Percentiles rank a stretch among this genome's conserved stretches.
Evolutionary conservation across 2,329 filamentous ascomycete species (phyloP).

Genomic region (Fusarium buharicum): DNA sequence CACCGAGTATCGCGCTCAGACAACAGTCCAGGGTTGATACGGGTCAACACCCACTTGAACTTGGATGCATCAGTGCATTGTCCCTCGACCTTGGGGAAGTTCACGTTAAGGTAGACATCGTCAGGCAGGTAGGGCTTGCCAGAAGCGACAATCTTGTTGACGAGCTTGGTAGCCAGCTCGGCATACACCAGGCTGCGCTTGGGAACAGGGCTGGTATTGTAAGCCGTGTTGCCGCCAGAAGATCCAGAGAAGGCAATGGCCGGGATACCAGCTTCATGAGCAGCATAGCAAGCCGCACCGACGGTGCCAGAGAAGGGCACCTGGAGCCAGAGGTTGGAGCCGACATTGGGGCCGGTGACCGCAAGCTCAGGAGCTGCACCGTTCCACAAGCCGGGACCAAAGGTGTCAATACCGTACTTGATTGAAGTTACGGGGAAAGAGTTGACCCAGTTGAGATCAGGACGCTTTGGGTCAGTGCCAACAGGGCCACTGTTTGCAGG

Average conservation of each 20-base stretch:
- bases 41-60: conserved; percentile 72
- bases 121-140: conserved; percentile 72
- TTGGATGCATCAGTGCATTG: conserved; percentile 62
- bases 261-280: conserved; percentile 64
- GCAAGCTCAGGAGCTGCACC: conserved; percentile 67
- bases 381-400: conserved; percentile 64
- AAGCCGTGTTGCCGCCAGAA: conserved; percentile 61
- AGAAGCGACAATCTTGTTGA: conserved; percentile 62
- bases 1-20: conserved; percentile 65
- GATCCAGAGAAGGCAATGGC: conserved; percentile 74
- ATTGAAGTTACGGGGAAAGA: conserved; percentile 74
- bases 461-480: conserved; percentile 61
- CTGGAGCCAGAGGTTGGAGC: conserved; percentile 65
- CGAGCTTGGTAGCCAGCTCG: conserved; percentile 68
- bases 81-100: conserved; percentile 66
- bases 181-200: conserved; percentile 69
- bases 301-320: conserved; percentile 73
- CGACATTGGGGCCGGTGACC: conserved; percentile 72
- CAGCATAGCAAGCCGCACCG: conserved; percentile 71
- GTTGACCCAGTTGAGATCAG: conserved; percentile 76
- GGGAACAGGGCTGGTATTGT: conserved; percentile 64
- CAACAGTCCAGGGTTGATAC: conserved; percentile 67
- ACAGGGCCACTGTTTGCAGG: conserved; percentile 63
- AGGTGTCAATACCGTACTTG: conserved; percentile 68
- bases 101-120: conserved; percentile 73